Evolutionary conservation across 257 asterid genomes (phyloP).

Genomic region (Solanum piurae): DNA sequence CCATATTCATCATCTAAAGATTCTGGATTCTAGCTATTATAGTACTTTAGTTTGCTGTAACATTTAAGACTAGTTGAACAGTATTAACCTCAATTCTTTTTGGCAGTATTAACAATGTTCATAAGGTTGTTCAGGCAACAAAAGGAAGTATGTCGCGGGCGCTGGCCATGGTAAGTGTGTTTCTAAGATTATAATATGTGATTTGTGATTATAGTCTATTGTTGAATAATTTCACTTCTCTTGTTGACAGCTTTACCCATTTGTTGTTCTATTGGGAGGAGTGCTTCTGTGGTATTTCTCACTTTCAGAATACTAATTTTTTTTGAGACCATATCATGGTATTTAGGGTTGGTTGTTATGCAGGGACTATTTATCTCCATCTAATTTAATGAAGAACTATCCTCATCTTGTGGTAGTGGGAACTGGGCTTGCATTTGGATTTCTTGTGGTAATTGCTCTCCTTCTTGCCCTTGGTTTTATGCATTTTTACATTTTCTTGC

Average conservation of each 20-base stretch:
- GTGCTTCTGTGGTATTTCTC: conserved; percentile 60
- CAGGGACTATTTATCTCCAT: conserved; percentile 87
- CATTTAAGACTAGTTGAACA: background rate
- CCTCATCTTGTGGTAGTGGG: conserved; percentile 66
- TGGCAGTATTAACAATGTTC: conserved; percentile 61
- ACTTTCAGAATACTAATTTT: background rate
- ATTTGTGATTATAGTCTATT: background rate
- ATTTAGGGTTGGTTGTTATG: conserved; percentile 2
- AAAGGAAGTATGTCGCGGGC: conserved; percentile 81
- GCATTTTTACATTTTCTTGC: background rate
- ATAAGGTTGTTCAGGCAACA: conserved; percentile 63
- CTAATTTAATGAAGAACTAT: conserved; percentile 49
- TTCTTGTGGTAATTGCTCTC: conserved; percentile 75
- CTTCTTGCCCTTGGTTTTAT: background rate
- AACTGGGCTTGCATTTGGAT: conserved; percentile 87
- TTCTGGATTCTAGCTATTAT: background rate
- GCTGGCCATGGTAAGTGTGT: conserved; percentile 63
- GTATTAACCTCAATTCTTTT: conserved; percentile 4
- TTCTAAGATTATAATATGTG: background rate
- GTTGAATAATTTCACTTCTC: conserved; percentile 1
- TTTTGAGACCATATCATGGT: background rate
- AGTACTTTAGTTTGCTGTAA: conserved; percentile 3
- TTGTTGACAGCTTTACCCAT: conserved; percentile 70
- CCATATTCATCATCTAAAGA: background rate
- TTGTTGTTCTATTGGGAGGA: conserved; percentile 62